These are phyloP conservation scores for Trametes villosa DNA, from an alignment of 768 basidiomycete species.

Conservation along the genomic window DNA sequence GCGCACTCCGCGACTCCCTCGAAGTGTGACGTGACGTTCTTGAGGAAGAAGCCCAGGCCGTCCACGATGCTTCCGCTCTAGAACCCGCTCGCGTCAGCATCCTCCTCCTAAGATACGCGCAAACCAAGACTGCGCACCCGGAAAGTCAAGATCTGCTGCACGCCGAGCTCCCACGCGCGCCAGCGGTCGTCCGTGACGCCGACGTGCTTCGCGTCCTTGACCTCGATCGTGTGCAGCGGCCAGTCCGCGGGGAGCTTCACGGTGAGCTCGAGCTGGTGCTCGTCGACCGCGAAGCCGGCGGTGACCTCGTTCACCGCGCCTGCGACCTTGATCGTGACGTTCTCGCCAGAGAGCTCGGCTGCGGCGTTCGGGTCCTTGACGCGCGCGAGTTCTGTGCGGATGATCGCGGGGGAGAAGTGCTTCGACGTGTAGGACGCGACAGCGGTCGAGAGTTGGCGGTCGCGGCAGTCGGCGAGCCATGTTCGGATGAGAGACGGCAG, in stretches of 20 bases:
- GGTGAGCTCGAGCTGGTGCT: slow-evolving; percentile 89
- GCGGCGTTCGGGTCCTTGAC: slow-evolving; percentile 59
- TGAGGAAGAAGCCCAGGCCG: slow-evolving; percentile 88
- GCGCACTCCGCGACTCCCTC: slow-evolving; percentile 96
- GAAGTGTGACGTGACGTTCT: slow-evolving; percentile 91
- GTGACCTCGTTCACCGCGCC: slow-evolving; percentile 77
- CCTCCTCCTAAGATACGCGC: too few species aligned
- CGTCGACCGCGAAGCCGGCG: slow-evolving; percentile 87
- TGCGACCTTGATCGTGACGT: slow-evolving; percentile 78
- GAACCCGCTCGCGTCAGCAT: not conserved
- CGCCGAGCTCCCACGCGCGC: slow-evolving; percentile 91
- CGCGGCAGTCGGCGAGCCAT: slow-evolving; percentile 88
- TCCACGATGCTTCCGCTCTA: slow-evolving; percentile 93
- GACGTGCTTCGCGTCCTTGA: slow-evolving; percentile 81
- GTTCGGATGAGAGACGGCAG: slow-evolving; percentile 84
- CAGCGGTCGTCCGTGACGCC: slow-evolving; percentile 90
- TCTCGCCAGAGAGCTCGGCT: slow-evolving; percentile 73
- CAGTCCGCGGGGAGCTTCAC: slow-evolving; percentile 88
- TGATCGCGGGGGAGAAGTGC: slow-evolving; percentile 89
- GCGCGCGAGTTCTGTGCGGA: slow-evolving; percentile 78
- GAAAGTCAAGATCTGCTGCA: slow-evolving; percentile 88
- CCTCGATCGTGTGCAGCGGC: slow-evolving; percentile 86
- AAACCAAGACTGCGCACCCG: slow-evolving; percentile 59
- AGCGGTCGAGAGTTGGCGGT: slow-evolving; percentile 80
- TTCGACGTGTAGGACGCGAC: slow-evolving; percentile 79